phyloP scores from a whole-genome alignment of 257 asterid genomes.

The Dorcoceras hygrometricum region DNA sequence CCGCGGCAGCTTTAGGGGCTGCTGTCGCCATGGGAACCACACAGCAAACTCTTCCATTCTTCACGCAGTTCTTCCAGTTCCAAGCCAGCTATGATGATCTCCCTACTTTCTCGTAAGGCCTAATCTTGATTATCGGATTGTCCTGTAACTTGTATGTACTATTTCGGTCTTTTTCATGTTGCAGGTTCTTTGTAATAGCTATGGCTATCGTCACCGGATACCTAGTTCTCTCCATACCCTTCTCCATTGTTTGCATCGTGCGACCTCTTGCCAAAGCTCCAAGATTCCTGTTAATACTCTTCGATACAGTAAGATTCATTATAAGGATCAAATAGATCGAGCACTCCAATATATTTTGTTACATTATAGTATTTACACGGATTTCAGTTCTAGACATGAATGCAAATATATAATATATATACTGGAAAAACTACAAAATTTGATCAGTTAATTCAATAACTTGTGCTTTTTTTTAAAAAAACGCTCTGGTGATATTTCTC shows the following conservation, averaged over 20 bases:
- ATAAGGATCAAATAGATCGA: neutral
- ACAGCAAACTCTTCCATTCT: constrained; percentile 42
- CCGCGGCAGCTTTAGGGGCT: constrained; percentile 36
- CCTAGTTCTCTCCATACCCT: constrained; percentile 45
- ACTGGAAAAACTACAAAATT: too few relatives aligned
- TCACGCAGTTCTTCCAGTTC: constrained; percentile 50
- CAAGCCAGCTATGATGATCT: constrained; percentile 47
- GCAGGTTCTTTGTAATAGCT: constrained; percentile 48
- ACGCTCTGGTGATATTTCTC: too few relatives aligned
- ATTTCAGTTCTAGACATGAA: too few relatives aligned
- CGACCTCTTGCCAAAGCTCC: constrained; percentile 41
- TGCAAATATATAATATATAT: too few relatives aligned
- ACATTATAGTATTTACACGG: too few relatives aligned
- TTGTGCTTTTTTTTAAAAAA: too few relatives aligned
- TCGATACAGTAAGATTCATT: constrained; percentile 27
- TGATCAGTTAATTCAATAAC: too few relatives aligned
- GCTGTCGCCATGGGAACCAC: constrained; percentile 44
- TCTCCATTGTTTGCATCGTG: constrained; percentile 44
- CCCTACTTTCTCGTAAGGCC: constrained; percentile 19
- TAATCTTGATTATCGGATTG: neutral
- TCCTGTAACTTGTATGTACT: neutral
- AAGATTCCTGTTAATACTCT: constrained; percentile 31
- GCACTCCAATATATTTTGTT: too few relatives aligned
- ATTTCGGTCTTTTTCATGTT: neutral
- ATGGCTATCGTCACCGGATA: constrained; percentile 34